Percentiles rank a stretch among this genome's conserved stretches.
Evolutionary conservation across 495 filamentous ascomycete genomes (phyloP).

Genomic region (Hyphodiscus hymeniophilus): DNA sequence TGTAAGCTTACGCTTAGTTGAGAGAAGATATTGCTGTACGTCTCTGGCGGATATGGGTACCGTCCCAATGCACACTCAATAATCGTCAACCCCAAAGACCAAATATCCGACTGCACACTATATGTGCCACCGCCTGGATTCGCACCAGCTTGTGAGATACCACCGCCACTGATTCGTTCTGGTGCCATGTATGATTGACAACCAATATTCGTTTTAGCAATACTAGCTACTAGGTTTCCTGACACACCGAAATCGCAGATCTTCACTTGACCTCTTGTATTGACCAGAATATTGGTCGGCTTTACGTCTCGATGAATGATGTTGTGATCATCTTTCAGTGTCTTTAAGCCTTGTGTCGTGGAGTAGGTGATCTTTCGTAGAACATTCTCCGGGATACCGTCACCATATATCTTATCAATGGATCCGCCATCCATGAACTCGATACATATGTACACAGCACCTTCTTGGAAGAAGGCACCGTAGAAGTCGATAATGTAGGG

Average conservation of each 20-base stretch:
- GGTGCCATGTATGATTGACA: conserved; percentile 99
- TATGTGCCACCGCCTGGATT: conserved; percentile 75
- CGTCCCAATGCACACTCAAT: conserved; percentile 94
- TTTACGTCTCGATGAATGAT: conserved; percentile 99
- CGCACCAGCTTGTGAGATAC: conserved; percentile 66
- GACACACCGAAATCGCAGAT: conserved; percentile 99
- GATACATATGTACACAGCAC: conserved; percentile 98
- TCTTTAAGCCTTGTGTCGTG: conserved; percentile 84
- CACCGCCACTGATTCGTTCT: conserved; percentile 84
- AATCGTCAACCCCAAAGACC: conserved; percentile 89
- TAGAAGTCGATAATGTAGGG: conserved; percentile 99
- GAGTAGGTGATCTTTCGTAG: conserved; percentile 88
- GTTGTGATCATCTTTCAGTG: conserved; percentile 95
- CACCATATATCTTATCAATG: conserved; percentile 93
- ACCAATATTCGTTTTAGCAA: conserved; percentile 97
- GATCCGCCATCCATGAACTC: conserved; percentile 99
- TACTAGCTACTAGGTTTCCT: conserved; percentile 93
- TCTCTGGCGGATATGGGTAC: conserved; percentile 97
- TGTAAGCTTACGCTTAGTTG: conserved; percentile 78
- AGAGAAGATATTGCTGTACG: conserved; percentile 97
- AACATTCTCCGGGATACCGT: conserved; percentile 82
- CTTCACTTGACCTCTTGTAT: conserved; percentile 85
- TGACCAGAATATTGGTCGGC: conserved; percentile 93
- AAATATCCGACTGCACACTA: conserved; percentile 96
- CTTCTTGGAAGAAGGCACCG: conserved; percentile 98